These are phyloP conservation scores for Clitoria ternatea DNA, from an alignment of 306 rosid genomes.

Conservation along the genomic window DNA sequence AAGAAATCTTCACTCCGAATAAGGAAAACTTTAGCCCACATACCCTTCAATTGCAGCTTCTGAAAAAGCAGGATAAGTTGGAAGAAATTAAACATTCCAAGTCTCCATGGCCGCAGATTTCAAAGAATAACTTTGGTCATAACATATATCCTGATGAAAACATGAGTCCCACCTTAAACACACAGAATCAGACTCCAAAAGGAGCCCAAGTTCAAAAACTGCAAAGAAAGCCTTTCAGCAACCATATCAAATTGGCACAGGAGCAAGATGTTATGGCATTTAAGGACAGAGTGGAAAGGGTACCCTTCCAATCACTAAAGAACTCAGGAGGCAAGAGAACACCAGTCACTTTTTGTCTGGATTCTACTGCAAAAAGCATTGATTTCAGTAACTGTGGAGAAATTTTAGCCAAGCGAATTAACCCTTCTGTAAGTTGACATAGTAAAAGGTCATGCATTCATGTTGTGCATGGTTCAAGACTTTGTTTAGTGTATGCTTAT, in stretches of 20 bases:
- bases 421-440: constrained; percentile 34
- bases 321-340: constrained; percentile 25
- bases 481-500: neutral
- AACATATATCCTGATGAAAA: constrained; percentile 22
- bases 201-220: constrained; percentile 16
- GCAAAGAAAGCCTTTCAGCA: constrained; percentile 22
- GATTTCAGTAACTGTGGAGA: constrained; percentile 19
- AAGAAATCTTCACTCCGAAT: constrained; percentile 55
- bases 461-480: neutral
- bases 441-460: neutral
- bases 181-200: constrained; percentile 37
- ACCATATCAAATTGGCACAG: constrained; percentile 27
- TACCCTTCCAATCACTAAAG: constrained; percentile 54
- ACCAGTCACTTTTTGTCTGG: constrained; percentile 27
- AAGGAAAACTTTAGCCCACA: constrained; percentile 70
- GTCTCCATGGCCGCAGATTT: constrained; percentile 25
- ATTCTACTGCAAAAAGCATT: constrained; percentile 31
- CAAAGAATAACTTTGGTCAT: constrained; percentile 18
- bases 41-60: constrained; percentile 37
- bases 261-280: constrained; percentile 23
- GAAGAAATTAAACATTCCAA: constrained; percentile 33
- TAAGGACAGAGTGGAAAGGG: constrained; percentile 37
- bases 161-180: constrained; percentile 29
- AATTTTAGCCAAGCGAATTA: constrained; percentile 19
- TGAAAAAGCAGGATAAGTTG: constrained; percentile 41